Base-by-base conservation (phyloP, 2,329 filamentous ascomycete species). In the Eurotiales sp. region DNA sequence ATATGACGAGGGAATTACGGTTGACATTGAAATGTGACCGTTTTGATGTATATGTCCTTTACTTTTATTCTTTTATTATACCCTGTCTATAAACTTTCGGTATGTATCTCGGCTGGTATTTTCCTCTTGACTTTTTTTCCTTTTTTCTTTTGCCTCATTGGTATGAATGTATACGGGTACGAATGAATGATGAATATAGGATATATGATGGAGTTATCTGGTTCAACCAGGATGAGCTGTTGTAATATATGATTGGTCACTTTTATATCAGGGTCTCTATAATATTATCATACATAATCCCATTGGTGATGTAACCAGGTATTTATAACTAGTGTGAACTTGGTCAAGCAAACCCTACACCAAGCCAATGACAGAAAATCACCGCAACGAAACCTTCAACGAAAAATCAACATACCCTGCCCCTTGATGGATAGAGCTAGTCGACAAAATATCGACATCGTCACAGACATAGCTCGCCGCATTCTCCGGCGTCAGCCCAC, bases 401-500 rank as follows among this genome's bases (percentile, higher is more conserved):
- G 91, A 96, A 68, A 96, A 97, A 70, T 99, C 93, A 41, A 99
- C 84, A 67, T 96, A 90, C 25, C 87, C 83, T 3, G 95, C 90
- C 2, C 93, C 92, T 74, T 99, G 93, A 65, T 99, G 93, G 64
- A 99, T 96, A 47, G 88, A 92, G 67, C 91, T 96, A 39, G 92
- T 96, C 39, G 91, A 96, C 61, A 97, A 85, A 59, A 99, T 91
- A 71, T 99, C 93, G 59, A 99, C 84, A 72, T 97, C 90, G 79
- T 72, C 65, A 64, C 76, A 80, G 8, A 66, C 86, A 72, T 95
- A 96, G 8, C 78, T 76, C 59, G 81, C 82, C 5, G 95, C 89
- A 68, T 97, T 99, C 49, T 87, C 84, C 66, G 88, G 80, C 7
- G 85, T 93, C 73, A 99, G 68, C 0, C 93, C 93, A 1, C 93